Conservation (phyloP, 2,329 filamentous ascomycete genomes). For the Pezicula carpinea region DNA sequence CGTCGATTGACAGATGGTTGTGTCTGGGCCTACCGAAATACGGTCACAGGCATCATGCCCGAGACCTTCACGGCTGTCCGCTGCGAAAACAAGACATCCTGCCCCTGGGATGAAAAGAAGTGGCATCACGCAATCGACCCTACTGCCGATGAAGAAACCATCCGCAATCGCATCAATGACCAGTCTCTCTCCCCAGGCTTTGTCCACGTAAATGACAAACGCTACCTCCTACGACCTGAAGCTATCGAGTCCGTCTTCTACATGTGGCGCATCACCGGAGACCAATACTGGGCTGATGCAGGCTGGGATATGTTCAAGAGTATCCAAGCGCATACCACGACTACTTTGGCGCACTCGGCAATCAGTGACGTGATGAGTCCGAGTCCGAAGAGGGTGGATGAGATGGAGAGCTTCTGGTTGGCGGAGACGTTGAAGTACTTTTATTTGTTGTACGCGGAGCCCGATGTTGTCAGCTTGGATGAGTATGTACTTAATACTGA, state of each 20-base stretch:
- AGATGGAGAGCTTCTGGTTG: constrained; percentile 58
- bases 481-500: constrained; percentile 47
- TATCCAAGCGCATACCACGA: constrained; percentile 38
- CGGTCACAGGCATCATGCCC: constrained; percentile 57
- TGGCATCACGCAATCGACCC: constrained; percentile 37
- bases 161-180: constrained; percentile 11
- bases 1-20: constrained; percentile 58
- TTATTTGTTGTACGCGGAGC: constrained; percentile 47
- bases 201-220: constrained; percentile 15
- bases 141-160: constrained; percentile 3
- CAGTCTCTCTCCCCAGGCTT: constrained; percentile 20
- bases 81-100: constrained; percentile 18
- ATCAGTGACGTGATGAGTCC: constrained; percentile 34
- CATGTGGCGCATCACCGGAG: constrained; percentile 36
- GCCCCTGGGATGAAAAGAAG: constrained; percentile 39
- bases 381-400: constrained; percentile 36
- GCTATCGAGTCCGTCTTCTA: constrained; percentile 66
- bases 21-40: constrained; percentile 56
- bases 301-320: constrained; percentile 45
- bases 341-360: constrained; percentile 37
- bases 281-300: constrained; percentile 32
- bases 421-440: constrained; percentile 64
- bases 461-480: constrained; percentile 52
- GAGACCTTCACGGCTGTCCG: constrained; percentile 44
- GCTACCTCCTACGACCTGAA: constrained; percentile 44